These are phyloP conservation scores for Primulina tabacum DNA, from an alignment of 257 asterid species.

Conservation along the genomic window DNA sequence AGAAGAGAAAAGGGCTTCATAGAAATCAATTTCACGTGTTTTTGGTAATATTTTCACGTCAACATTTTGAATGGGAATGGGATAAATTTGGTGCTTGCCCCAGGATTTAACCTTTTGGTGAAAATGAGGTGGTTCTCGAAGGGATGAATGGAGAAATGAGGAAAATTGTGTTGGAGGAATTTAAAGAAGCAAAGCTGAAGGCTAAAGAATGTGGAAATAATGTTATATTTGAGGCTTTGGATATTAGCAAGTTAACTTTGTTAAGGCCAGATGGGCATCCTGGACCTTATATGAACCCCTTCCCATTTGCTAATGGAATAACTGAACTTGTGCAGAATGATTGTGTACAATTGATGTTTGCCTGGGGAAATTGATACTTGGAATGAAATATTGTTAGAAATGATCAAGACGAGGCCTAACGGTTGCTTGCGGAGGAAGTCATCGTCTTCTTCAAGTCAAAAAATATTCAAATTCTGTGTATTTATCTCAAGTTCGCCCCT, in stretches of 20 bases:
- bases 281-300: constrained; percentile 70
- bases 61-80: constrained; percentile 91
- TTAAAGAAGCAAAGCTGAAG: constrained; percentile 33
- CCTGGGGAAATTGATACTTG: constrained; percentile 88
- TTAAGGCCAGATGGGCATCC: constrained; percentile 88
- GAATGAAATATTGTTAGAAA: constrained; percentile 64
- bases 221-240: constrained; percentile 54
- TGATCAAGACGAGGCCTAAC: constrained; percentile 32
- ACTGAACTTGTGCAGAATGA: constrained; percentile 58
- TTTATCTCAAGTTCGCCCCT: too few relatives aligned
- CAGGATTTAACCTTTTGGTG: constrained; percentile 47
- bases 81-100: constrained; percentile 69
- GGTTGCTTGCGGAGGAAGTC: not conserved
- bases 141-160: constrained; percentile 71
- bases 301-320: constrained; percentile 68
- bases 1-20: constrained; percentile 19
- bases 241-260: constrained; percentile 54
- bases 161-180: constrained; percentile 37
- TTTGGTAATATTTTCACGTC: constrained; percentile 65
- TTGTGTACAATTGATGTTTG: constrained; percentile 89
- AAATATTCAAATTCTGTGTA: not conserved
- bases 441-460: not conserved
- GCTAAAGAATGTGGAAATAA: constrained; percentile 20
- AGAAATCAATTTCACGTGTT: constrained; percentile 30
- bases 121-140: constrained; percentile 41